phyloP scores from a whole-genome alignment of 208 protist genomes.

The Endotrypanum monterogeii region DNA sequence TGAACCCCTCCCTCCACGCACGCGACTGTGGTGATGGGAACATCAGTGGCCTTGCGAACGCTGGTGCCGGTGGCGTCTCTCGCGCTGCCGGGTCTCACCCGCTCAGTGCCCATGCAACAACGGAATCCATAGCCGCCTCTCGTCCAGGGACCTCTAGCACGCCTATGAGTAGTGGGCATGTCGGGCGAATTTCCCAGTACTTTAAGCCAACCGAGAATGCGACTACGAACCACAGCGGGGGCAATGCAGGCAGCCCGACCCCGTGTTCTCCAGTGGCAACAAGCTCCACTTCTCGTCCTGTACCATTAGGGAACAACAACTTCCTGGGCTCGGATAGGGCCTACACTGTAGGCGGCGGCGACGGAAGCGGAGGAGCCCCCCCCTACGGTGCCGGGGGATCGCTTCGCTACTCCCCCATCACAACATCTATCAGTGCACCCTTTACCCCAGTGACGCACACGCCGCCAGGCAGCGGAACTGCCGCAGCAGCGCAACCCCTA shows the following conservation, averaged over 20 bases:
- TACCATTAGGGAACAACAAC: slow-evolving; percentile 7
- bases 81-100: slow-evolving; percentile 14
- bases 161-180: slow-evolving; percentile 12
- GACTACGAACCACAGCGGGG: slow-evolving; percentile 12
- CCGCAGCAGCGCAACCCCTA: neutral
- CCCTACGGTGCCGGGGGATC: slow-evolving; percentile 9
- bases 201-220: slow-evolving; percentile 26
- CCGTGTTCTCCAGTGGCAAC: slow-evolving; percentile 1
- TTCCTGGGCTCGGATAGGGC: slow-evolving; percentile 19
- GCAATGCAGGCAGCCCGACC: neutral
- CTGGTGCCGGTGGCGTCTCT: neutral
- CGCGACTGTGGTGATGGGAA: slow-evolving; percentile 11
- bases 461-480: neutral
- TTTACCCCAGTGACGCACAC: slow-evolving; percentile 18
- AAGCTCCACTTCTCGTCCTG: slow-evolving; percentile 8
- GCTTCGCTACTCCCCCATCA: slow-evolving; percentile 28
- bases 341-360: slow-evolving; percentile 19
- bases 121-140: slow-evolving; percentile 31
- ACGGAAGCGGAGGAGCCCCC: slow-evolving; percentile 8
- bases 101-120: slow-evolving; percentile 17
- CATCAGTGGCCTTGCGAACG: neutral
- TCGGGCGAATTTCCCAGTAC: slow-evolving; percentile 33
- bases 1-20: slow-evolving; percentile 14
- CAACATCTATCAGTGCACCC: slow-evolving; percentile 14
- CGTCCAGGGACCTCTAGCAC: slow-evolving; percentile 27